Percentiles rank a stretch among this genome's conserved stretches.
Conservation (phyloP, 2,329 filamentous ascomycete species). For the Fusarium paranaense region DNA sequence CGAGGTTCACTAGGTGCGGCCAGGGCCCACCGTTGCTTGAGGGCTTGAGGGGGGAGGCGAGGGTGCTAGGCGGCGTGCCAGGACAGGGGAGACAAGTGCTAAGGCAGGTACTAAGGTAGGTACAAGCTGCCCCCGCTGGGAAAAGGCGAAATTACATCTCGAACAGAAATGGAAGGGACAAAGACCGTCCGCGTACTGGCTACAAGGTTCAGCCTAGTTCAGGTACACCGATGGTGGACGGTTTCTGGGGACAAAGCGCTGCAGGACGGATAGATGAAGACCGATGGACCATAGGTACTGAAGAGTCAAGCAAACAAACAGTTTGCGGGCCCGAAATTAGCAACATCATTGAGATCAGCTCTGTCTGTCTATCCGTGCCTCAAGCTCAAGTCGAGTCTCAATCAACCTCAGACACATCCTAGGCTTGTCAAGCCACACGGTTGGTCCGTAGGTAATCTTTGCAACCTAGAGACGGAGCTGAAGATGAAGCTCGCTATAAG, state of each 20-base stretch:
- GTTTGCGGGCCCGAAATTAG: neutral
- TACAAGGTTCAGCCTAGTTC: conserved; percentile 23
- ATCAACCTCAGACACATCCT: neutral
- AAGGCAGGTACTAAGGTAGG: conserved; percentile 42
- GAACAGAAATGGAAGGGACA: conserved; percentile 37
- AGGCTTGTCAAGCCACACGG: neutral
- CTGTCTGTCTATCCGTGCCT: neutral
- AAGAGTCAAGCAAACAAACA: conserved; percentile 4
- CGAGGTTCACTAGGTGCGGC: conserved; percentile 34
- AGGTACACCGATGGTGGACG: conserved; percentile 9
- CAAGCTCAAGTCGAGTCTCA: neutral
- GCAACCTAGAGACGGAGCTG: neutral
- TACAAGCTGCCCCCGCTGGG: conserved; percentile 16
- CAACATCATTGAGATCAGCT: neutral
- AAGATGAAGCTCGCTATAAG: neutral
- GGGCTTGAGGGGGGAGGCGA: conserved; percentile 15
- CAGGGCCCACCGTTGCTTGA: conserved; percentile 27
- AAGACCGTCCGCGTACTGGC: conserved; percentile 8
- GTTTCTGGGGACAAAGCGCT: conserved; percentile 24
- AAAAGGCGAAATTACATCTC: conserved; percentile 41
- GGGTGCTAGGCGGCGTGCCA: conserved; percentile 16
- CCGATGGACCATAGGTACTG: neutral
- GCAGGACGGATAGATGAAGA: neutral
- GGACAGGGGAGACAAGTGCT: conserved; percentile 22
- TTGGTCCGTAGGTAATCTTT: neutral